Conservation (phyloP, 805 yeast genomes). For the Metschnikowia lochheadii region DNA sequence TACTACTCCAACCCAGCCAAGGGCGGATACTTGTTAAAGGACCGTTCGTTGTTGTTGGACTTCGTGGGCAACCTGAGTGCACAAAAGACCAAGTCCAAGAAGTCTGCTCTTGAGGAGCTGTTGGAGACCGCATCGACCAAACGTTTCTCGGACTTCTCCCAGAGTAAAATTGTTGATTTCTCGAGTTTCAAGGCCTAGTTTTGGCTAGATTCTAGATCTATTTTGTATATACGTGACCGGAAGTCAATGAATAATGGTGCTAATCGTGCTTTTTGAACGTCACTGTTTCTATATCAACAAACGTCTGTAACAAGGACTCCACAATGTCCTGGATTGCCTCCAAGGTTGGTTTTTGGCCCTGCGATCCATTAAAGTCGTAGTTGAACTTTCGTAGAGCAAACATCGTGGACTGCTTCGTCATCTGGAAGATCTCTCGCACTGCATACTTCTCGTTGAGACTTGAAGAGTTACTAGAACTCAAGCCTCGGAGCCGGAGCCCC, state of each 20-base stretch:
- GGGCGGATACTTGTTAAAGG: constrained; percentile 67
- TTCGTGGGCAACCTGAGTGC: constrained; percentile 21
- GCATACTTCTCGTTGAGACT: constrained; percentile 31
- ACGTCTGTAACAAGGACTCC: constrained; percentile 35
- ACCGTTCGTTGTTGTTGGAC: constrained; percentile 38
- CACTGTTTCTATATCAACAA: constrained; percentile 29
- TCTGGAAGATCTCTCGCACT: constrained; percentile 38
- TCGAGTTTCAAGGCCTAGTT: constrained; percentile 7
- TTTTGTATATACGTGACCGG: constrained; percentile 1
- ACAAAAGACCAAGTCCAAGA: constrained; percentile 21
- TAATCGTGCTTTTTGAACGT: constrained; percentile 1
- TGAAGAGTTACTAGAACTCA: constrained; percentile 21
- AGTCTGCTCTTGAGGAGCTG: constrained; percentile 34
- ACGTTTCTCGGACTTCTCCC: constrained; percentile 14
- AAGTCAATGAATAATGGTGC: neutral
- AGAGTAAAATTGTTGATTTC: constrained; percentile 12
- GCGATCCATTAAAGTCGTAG: constrained; percentile 22
- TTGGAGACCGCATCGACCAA: constrained; percentile 29
- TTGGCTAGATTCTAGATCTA: neutral
- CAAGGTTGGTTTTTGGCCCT: constrained; percentile 14
- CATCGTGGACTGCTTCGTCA: constrained; percentile 36
- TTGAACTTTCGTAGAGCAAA: constrained; percentile 38
- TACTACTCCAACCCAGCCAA: constrained; percentile 68
- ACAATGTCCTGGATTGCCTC: constrained; percentile 37
- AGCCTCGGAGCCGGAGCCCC: constrained; percentile 40